Evolutionary conservation across 2,329 filamentous ascomycete species (phyloP).

Genomic region (Aspergillus aculeatus): DNA sequence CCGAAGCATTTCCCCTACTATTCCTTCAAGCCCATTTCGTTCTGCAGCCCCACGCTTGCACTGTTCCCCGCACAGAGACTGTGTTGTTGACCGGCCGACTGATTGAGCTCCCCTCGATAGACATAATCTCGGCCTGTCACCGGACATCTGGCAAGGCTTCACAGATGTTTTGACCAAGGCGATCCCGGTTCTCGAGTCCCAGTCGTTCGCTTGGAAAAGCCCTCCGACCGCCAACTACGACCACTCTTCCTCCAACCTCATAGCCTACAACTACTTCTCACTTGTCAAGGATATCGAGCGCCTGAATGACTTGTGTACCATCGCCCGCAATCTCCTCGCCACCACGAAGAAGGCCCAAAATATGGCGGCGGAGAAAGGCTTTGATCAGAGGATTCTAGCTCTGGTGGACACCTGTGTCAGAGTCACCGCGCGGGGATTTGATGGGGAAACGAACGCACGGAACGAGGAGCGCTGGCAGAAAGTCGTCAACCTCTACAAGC

Average conservation of each 20-base stretch:
- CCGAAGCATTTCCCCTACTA: neutral
- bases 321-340: conserved; percentile 62
- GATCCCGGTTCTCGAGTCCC: conserved; percentile 60
- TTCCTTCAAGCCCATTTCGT: neutral
- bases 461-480: conserved; percentile 66
- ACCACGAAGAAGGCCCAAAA: conserved; percentile 62
- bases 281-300: conserved; percentile 63
- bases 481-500: conserved; percentile 65
- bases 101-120: conserved; percentile 32
- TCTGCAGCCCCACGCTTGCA: neutral
- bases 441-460: conserved; percentile 60
- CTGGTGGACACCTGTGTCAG: conserved; percentile 64
- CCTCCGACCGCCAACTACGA: conserved; percentile 57
- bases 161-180: conserved; percentile 58
- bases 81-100: neutral
- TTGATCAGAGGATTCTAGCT: conserved; percentile 61
- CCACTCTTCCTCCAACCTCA: conserved; percentile 59
- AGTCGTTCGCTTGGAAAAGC: conserved; percentile 62
- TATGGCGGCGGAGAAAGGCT: conserved; percentile 58
- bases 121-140: conserved; percentile 57
- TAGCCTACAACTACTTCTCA: conserved; percentile 58
- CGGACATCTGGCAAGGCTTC: conserved; percentile 60
- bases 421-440: conserved; percentile 63
- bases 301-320: conserved; percentile 61
- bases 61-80: too few species aligned